Base-by-base conservation (phyloP, 1,284 basidiomycete species). In the Ganoderma meredithae region DNA sequence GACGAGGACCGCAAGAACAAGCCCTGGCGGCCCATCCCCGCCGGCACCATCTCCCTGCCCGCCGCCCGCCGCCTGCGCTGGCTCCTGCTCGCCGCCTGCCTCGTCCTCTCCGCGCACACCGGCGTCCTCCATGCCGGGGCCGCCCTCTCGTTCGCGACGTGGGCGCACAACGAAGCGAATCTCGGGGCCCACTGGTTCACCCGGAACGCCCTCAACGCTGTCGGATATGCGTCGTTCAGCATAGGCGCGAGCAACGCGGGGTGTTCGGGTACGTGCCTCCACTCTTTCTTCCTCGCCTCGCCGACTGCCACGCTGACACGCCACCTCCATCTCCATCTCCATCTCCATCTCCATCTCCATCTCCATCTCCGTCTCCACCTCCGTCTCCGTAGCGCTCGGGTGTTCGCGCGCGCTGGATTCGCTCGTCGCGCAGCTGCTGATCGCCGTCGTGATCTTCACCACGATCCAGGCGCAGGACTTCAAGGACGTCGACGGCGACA, bases 1-100 rank as follows among this genome's bases (percentile, higher is more conserved):
- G 78, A 79, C 17, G 85, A 85, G 69, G 84, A 86, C 68, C 64
- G 55, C 3, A 65, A 76, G 49, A 86, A 86, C 74, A 83, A 85
- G 66, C 79, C 81, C 1, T 82, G 82, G 76, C 72, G 84, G 12
- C 85, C 85, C 2, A 73, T 86, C 19, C 83, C 84, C 0, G 74
- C 83, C 4, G 79, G 80, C 10, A 78, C 81, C 2, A 81, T 86
- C 31, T 75, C 81, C 12, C 64, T 81, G 12, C 47, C 55, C 3
- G 73, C 74, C 15, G 80, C 84, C 1, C 68, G 69, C 9, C 52
- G 69, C 1, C 76, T 85, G 2, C 80, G 83, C 13, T 82, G 81
- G 80, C n/a, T 79, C 3, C 79, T 81, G 52, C 78, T 79, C 60
- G 67, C 78, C 49, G 64, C 81, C 22, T 76, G 79, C 4, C 80